phyloP scores from a whole-genome alignment of 768 basidiomycete genomes.

The Agaricus sinodeliciosus region DNA sequence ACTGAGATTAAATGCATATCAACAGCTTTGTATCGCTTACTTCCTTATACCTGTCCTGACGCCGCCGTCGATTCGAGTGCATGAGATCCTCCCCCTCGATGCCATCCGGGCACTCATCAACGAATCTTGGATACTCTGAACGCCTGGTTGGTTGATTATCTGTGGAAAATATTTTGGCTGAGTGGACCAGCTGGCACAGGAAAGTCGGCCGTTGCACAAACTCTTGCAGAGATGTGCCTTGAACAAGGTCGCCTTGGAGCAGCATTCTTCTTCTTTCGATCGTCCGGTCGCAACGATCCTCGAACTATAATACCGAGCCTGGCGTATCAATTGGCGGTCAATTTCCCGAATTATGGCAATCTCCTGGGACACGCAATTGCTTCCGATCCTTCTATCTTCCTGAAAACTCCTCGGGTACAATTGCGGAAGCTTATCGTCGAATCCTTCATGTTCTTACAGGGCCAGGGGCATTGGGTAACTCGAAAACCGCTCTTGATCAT shows the following conservation, averaged over 20 bases:
- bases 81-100: neutral
- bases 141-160: neutral
- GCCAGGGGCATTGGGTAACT: no score
- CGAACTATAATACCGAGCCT: neutral
- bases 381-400: neutral
- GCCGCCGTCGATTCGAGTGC: neutral
- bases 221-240: slow-evolving; percentile 2
- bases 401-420: slow-evolving; percentile 2
- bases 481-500: neutral
- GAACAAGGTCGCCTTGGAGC: slow-evolving; percentile 1
- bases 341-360: neutral
- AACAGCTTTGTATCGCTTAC: neutral
- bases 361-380: neutral
- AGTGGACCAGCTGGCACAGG: slow-evolving; percentile 7
- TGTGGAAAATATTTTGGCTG: slow-evolving; percentile 6
- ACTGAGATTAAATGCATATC: neutral
- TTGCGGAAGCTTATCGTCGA: slow-evolving; percentile 1
- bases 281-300: neutral
- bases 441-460: neutral
- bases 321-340: slow-evolving; percentile 3
- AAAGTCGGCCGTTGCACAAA: slow-evolving; percentile 10
- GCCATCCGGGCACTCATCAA: neutral
- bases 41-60: neutral
- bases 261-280: slow-evolving; percentile 6
- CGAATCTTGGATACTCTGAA: neutral